phyloP scores from a whole-genome alignment of 805 yeast genomes.

The Komagataella populi region DNA sequence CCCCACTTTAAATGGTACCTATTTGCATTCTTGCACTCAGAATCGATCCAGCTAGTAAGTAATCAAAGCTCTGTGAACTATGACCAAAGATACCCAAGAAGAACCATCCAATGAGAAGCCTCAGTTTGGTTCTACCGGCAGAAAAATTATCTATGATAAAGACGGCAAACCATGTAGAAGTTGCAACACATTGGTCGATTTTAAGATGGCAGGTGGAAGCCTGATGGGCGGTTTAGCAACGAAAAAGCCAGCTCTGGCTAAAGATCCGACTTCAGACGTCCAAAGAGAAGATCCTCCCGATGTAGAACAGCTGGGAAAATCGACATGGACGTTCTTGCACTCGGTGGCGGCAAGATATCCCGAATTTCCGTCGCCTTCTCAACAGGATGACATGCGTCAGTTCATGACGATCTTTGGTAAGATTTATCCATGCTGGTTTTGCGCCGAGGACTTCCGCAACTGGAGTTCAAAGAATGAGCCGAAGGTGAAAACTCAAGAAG shows the following conservation, averaged over 20 bases:
- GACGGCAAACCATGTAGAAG: slow-evolving; percentile 95
- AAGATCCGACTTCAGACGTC: slow-evolving; percentile 13
- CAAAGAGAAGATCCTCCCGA: slow-evolving; percentile 71
- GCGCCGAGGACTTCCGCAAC: slow-evolving; percentile 71
- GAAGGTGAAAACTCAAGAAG: slow-evolving; percentile 52
- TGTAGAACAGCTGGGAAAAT: slow-evolving; percentile 62
- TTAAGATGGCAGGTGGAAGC: slow-evolving; percentile 39
- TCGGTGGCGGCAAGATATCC: slow-evolving; percentile 88
- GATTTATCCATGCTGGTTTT: slow-evolving; percentile 88
- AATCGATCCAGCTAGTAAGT: not conserved
- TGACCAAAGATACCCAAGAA: not conserved
- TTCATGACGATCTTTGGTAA: slow-evolving; percentile 62
- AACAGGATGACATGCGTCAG: slow-evolving; percentile 59
- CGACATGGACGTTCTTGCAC: slow-evolving; percentile 90
- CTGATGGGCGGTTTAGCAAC: slow-evolving; percentile 9
- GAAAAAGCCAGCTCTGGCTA: slow-evolving; percentile 8
- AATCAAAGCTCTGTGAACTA: not conserved
- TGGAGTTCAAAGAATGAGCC: slow-evolving; percentile 46
- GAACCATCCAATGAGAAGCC: slow-evolving; percentile 16
- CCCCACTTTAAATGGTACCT: not conserved
- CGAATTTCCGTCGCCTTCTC: slow-evolving; percentile 38
- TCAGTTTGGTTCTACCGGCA: slow-evolving; percentile 42
- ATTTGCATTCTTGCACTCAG: too few relatives aligned
- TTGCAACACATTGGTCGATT: slow-evolving; percentile 74
- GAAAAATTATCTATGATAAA: slow-evolving; percentile 63